Evolutionary conservation across 2,329 filamentous ascomycete genomes (phyloP).

Genomic region (Rasamsonia emersonii): DNA sequence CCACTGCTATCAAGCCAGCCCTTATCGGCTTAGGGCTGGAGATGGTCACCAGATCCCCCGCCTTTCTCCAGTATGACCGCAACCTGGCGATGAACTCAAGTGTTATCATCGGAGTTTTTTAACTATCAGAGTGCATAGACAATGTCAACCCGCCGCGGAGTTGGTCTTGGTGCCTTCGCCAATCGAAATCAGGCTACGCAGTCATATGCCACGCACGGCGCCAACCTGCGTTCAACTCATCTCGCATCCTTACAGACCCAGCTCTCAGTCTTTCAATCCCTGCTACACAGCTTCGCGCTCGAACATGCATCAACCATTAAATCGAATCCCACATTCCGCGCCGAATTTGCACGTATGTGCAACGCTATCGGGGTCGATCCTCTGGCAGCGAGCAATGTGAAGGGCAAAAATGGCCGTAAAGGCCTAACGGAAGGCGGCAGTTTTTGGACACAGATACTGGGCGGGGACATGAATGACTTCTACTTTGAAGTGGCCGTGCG

Average conservation of each 20-base stretch:
- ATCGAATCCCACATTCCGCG: conserved; percentile 87
- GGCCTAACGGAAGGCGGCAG: conserved; percentile 49
- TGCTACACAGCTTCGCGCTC: conserved; percentile 89
- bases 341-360: conserved; percentile 98
- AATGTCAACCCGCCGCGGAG: conserved; percentile 51
- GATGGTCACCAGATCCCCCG: conserved; percentile 10
- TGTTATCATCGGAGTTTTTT: background rate
- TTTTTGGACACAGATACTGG: conserved; percentile 88
- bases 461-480: conserved; percentile 90
- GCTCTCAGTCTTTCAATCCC: conserved; percentile 88
- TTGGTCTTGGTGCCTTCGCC: conserved; percentile 85
- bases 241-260: conserved; percentile 82
- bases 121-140: background rate
- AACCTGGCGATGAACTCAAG: too few species aligned
- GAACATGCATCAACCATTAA: conserved; percentile 95
- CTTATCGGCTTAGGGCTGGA: conserved; percentile 18
- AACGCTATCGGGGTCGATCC: conserved; percentile 94
- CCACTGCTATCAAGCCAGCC: conserved; percentile 12
- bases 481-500: conserved; percentile 97
- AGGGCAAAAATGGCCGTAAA: conserved; percentile 40
- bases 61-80: conserved; percentile 11
- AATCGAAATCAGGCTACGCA: conserved; percentile 75
- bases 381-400: conserved; percentile 58
- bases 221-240: conserved; percentile 74
- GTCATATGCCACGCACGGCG: conserved; percentile 86